Conservation (phyloP, 305 asterid genomes). For the Vinca major region DNA sequence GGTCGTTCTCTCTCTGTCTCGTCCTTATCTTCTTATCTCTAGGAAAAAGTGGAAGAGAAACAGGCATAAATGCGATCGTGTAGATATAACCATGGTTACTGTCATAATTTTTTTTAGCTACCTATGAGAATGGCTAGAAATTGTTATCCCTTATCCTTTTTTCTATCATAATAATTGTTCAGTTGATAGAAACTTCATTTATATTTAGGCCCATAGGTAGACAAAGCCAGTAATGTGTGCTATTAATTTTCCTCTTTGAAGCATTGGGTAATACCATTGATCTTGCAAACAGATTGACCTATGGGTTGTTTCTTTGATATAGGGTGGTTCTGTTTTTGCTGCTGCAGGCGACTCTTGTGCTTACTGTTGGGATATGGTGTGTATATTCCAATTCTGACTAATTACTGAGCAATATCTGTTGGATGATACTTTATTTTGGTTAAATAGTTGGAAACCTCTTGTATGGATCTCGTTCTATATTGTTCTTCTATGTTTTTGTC, state of each 20-base stretch:
- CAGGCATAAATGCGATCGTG: not conserved
- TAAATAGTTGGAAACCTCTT: not conserved
- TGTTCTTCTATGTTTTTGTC: slow-evolving; percentile 3
- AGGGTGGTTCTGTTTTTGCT: slow-evolving; percentile 76
- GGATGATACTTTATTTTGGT: not conserved
- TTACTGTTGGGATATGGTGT: slow-evolving; percentile 96
- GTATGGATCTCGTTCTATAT: slow-evolving; percentile 3
- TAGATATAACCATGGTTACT: not conserved
- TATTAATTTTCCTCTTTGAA: not conserved
- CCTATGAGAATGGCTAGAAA: not conserved
- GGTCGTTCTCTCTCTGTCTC: not conserved
- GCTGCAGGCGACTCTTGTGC: slow-evolving; percentile 95
- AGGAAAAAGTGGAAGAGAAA: not conserved
- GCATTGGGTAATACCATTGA: not conserved
- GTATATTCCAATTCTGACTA: slow-evolving; percentile 27
- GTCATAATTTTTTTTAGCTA: not conserved
- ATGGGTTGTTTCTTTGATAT: slow-evolving; percentile 10
- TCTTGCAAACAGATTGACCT: not conserved
- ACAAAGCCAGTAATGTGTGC: not conserved
- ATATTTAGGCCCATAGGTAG: not conserved
- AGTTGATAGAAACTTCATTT: not conserved
- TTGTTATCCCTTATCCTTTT: not conserved
- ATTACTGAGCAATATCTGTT: not conserved
- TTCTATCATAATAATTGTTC: not conserved
- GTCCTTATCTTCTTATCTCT: not conserved